Evolutionary conservation across 208 protist genomes (phyloP).

Genomic region (Blechomonas ayalai): DNA sequence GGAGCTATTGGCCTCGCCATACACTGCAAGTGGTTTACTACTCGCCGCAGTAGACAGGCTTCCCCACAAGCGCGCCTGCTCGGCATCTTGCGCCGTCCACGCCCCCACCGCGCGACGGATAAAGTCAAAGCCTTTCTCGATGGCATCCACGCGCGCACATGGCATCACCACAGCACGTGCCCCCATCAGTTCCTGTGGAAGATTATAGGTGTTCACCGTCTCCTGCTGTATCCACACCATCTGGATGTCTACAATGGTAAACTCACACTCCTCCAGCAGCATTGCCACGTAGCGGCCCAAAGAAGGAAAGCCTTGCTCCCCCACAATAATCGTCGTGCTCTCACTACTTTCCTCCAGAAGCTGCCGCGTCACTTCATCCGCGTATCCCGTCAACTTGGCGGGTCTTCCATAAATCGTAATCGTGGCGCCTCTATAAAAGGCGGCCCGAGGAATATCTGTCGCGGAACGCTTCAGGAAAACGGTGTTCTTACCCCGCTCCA

Average conservation of each 20-base stretch:
- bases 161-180: constrained; percentile 44
- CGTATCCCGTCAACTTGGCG: constrained; percentile 56
- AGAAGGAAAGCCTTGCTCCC: constrained; percentile 31
- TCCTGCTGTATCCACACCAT: constrained; percentile 55
- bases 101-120: constrained; percentile 34
- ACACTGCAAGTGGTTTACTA: constrained; percentile 54
- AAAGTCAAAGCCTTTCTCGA: constrained; percentile 67
- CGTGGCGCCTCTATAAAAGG: constrained; percentile 51
- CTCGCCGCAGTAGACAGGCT: constrained; percentile 16
- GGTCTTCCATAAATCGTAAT: constrained; percentile 61
- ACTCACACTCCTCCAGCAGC: constrained; percentile 72
- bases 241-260: constrained; percentile 52
- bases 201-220: constrained; percentile 11
- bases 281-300: constrained; percentile 70
- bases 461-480: constrained; percentile 56
- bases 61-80: constrained; percentile 45
- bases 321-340: constrained; percentile 49
- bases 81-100: constrained; percentile 36
- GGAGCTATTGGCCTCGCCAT: constrained; percentile 49
- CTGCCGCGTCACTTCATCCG: constrained; percentile 72
- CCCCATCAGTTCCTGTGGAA: constrained; percentile 41
- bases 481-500: constrained; percentile 40
- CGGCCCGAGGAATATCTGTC: constrained; percentile 25
- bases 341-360: constrained; percentile 67
- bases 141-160: constrained; percentile 24